Evolutionary conservation across 441 rosid genomes (phyloP), one percentile per base, ranked within the genome.

Genomic region (Eruca vesicaria): DNA sequence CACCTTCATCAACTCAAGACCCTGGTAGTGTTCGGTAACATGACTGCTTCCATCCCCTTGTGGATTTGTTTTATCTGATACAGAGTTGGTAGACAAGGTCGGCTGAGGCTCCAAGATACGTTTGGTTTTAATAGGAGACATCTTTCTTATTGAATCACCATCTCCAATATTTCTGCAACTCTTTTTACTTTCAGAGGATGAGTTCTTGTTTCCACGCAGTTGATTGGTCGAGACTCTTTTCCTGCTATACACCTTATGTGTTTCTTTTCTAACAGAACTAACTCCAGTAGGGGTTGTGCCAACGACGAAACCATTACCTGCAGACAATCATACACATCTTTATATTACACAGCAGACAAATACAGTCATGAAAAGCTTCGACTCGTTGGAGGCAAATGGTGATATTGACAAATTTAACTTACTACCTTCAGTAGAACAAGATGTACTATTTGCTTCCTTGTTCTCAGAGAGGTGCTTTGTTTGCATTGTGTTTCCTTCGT

Each of bases 211-310:
- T 35, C 45, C 66, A 66, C 48, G 63, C 72, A 71, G 59, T 62
- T 76, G 67, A 69, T 65, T 55, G 62, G 69, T 70, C 68, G 82
- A 70, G 72, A 80, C 78, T 68, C 79, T 85, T 62, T 78, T 90
- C 76, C 92, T 84, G 68, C 74, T 64, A 74, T 86, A 88, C 52
- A 88, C 87, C 73, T 66, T 86, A 73, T 69, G 74, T 18, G 76
- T 79, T 69, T 69, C 71, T 80, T 82, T 73, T 56, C 62, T 63
- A 43, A 38, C 36, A 32, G 87, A 80, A 52, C 55, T 65, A 53
- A 65, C 61, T 71, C 72, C 77, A 69, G 50, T 38, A 60, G 74
- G 61, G 59, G 52, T 79, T 41, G 56, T 77, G 64, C 69, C 62
- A 63, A 21, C 56, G 72, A 66, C 21, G 20, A 60, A 57, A 66